A percentile compares a stretch with the other conserved stretches of the same genome.
Conservation (phyloP, 2,329 filamentous ascomycete species). For the Neodidymelliopsis sp. region DNA sequence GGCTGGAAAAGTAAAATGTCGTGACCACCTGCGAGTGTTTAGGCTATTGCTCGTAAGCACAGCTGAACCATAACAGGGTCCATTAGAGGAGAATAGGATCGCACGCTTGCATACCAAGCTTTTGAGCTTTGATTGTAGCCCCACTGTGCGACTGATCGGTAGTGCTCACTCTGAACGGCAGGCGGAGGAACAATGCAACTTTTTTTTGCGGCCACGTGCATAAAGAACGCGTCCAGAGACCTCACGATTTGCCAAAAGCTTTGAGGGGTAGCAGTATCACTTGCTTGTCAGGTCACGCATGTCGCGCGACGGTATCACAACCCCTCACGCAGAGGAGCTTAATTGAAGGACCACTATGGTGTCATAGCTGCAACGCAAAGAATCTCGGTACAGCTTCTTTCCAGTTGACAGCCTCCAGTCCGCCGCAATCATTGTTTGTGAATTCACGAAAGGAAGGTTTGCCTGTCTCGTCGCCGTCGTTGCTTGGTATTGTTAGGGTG, state of each 20-base stretch:
- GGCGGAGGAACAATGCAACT: neutral
- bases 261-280: constrained; percentile 8
- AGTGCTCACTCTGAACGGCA: constrained; percentile 2
- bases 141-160: constrained; percentile 7
- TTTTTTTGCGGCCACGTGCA: constrained; percentile 24
- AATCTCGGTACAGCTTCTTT: constrained; percentile 18
- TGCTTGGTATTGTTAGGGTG: constrained; percentile 4
- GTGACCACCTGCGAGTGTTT: neutral
- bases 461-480: constrained; percentile 1
- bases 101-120: constrained; percentile 10
- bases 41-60: neutral
- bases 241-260: neutral
- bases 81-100: constrained; percentile 4
- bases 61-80: constrained; percentile 13
- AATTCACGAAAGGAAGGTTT: constrained; percentile 7
- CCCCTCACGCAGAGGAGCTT: constrained; percentile 13
- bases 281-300: constrained; percentile 12
- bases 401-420: constrained; percentile 6
- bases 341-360: constrained; percentile 22
- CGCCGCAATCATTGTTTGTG: constrained; percentile 1
- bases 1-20: neutral
- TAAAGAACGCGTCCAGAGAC: constrained; percentile 10
- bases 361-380: constrained; percentile 33
- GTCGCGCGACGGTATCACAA: constrained; percentile 13
- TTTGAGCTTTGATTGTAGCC: constrained; percentile 15